These are phyloP conservation scores for Thielaviopsis punctulata DNA, from an alignment of 2,329 filamentous ascomycete species.

Conservation along the genomic window DNA sequence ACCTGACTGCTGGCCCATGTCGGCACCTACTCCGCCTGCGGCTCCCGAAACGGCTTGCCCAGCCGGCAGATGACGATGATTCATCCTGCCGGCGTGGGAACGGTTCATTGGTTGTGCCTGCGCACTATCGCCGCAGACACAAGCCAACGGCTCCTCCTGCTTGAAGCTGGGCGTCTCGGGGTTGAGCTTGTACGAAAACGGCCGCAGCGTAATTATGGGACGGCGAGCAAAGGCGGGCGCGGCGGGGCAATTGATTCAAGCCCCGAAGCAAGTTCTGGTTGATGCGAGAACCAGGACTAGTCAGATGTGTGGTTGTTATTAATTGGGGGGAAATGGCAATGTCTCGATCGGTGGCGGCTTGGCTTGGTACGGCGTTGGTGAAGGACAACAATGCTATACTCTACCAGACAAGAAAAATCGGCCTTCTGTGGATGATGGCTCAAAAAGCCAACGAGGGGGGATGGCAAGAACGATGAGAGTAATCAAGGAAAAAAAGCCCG, in stretches of 20 bases:
- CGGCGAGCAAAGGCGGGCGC: not conserved
- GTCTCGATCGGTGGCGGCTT: not conserved
- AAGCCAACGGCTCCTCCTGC: constrained; percentile 9
- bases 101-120: constrained; percentile 14
- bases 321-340: not conserved
- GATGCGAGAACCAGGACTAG: not conserved
- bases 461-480: not conserved
- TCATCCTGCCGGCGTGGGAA: constrained; percentile 60
- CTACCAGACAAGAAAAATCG: not conserved
- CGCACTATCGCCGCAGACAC: constrained; percentile 12
- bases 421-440: not conserved
- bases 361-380: not conserved
- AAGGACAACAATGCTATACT: not conserved
- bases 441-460: not conserved
- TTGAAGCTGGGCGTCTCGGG: constrained; percentile 11
- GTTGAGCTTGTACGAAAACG: constrained; percentile 10
- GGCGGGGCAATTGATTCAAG: constrained; percentile 10
- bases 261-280: constrained; percentile 2
- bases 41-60: constrained; percentile 45
- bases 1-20: constrained; percentile 15
- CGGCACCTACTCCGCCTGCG: constrained; percentile 4
- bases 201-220: constrained; percentile 10
- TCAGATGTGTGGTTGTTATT: not conserved
- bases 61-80: constrained; percentile 59
- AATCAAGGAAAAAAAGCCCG: not conserved